Conservation (phyloP, 129 eudicot genomes). For the Tanacetum coccineum region DNA sequence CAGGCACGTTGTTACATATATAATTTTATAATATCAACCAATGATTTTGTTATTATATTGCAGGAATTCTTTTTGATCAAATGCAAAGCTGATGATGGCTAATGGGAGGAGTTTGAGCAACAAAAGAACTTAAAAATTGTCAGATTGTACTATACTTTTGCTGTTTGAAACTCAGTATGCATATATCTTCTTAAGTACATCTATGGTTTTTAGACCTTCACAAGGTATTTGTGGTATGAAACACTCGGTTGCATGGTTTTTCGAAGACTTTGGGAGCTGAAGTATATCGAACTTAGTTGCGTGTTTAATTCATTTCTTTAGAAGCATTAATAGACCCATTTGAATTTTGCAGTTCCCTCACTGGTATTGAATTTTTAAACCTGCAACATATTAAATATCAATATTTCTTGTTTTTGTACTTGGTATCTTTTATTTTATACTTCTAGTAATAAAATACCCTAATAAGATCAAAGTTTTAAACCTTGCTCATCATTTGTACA, state of each 20-base stretch:
- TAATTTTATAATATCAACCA: too few relatives aligned
- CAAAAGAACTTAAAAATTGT: too few relatives aligned
- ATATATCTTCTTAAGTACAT: slow-evolving; percentile 7
- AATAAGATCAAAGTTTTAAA: too few relatives aligned
- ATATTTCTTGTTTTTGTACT: background rate
- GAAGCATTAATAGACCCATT: background rate
- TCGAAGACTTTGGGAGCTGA: background rate
- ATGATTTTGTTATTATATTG: too few relatives aligned
- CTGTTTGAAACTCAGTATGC: background rate
- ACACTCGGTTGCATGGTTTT: slow-evolving; percentile 5
- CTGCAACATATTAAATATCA: background rate
- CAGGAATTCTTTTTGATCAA: too few relatives aligned
- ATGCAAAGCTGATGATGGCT: too few relatives aligned
- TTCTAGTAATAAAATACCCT: too few relatives aligned
- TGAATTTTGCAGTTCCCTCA: background rate
- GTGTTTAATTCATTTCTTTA: background rate
- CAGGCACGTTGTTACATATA: too few relatives aligned
- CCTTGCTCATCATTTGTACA: too few relatives aligned
- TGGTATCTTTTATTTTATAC: too few relatives aligned
- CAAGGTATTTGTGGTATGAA: background rate
- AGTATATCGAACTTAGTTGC: slow-evolving; percentile 10
- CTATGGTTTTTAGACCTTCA: background rate
- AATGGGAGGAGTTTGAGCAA: too few relatives aligned
- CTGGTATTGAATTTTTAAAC: background rate
- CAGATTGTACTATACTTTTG: too few relatives aligned